phyloP scores from a whole-genome alignment of 2,329 filamentous ascomycete species.

The Myriosclerotinia duriaeana region DNA sequence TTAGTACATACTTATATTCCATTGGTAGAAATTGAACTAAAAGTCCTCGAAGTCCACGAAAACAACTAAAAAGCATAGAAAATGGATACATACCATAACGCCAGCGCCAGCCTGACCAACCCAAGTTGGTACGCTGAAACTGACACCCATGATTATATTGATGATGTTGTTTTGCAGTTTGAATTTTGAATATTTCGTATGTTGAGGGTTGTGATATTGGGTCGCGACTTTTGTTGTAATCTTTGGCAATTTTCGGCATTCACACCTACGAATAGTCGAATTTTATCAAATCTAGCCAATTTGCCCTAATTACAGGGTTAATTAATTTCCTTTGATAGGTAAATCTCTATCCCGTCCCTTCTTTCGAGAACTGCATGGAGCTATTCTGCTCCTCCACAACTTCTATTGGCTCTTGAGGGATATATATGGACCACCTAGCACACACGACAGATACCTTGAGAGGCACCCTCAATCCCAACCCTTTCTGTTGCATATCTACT shows the following conservation, averaged over 20 bases:
- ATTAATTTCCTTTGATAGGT: not conserved
- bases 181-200: not conserved
- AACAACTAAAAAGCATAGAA: not conserved
- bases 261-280: not conserved
- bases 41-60: not conserved
- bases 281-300: not conserved
- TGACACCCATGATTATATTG: not conserved
- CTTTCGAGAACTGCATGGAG: not conserved
- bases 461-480: not conserved
- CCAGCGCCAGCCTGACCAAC: not conserved
- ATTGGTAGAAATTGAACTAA: not conserved
- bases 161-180: rapidly evolving
- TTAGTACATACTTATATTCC: not conserved
- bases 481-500: not conserved
- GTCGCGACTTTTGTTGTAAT: not conserved
- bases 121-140: rapidly evolving
- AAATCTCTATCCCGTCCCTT: not conserved
- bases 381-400: not conserved
- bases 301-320: not conserved
- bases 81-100: not conserved
- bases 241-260: not conserved
- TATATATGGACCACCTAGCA: not conserved
- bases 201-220: not conserved
- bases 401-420: not conserved
- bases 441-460: not conserved